Conservation (phyloP, 352 stramenopile species). For the Phytophthora sansomeana region DNA sequence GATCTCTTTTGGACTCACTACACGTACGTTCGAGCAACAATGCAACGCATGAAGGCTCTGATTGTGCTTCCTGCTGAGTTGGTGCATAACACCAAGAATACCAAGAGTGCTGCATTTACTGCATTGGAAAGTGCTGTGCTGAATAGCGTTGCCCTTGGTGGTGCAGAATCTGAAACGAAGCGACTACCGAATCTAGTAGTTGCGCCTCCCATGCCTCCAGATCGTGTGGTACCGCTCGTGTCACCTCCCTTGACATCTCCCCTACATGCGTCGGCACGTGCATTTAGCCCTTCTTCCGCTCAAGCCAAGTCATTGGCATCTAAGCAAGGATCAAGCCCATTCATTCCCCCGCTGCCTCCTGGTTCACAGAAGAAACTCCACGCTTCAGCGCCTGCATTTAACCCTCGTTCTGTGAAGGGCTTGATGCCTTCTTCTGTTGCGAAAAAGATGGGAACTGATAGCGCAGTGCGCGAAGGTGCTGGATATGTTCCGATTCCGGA, state of each 20-base stretch:
- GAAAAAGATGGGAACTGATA: slow-evolving; percentile 42
- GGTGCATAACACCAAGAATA: slow-evolving; percentile 1
- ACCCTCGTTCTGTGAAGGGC: slow-evolving; percentile 32
- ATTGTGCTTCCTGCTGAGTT: slow-evolving; percentile 29
- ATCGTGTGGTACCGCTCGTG: slow-evolving; percentile 3
- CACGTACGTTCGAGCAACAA: slow-evolving; percentile 34
- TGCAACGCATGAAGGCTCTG: slow-evolving; percentile 44
- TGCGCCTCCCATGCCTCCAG: slow-evolving; percentile 7
- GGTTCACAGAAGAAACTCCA: slow-evolving; percentile 15
- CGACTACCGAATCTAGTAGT: background rate
- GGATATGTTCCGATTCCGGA: slow-evolving; percentile 17
- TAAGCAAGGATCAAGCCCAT: background rate
- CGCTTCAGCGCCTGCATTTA: slow-evolving; percentile 23
- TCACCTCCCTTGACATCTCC: slow-evolving; percentile 13
- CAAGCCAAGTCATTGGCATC: background rate
- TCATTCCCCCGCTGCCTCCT: slow-evolving; percentile 26
- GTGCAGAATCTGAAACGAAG: background rate
- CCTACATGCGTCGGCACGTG: slow-evolving; percentile 1
- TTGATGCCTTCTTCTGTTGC: slow-evolving; percentile 54
- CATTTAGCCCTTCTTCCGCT: background rate
- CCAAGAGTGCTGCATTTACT: slow-evolving; percentile 23
- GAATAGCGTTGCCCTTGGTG: slow-evolving; percentile 8
- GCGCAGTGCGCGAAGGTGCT: slow-evolving; percentile 27
- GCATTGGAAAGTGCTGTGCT: slow-evolving; percentile 32
- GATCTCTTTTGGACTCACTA: slow-evolving; percentile 45